Evolutionary conservation across 2,329 filamentous ascomycete genomes (phyloP), one percentile per base, ranked within the genome.

Genomic region (Aureobasidium sp.): DNA sequence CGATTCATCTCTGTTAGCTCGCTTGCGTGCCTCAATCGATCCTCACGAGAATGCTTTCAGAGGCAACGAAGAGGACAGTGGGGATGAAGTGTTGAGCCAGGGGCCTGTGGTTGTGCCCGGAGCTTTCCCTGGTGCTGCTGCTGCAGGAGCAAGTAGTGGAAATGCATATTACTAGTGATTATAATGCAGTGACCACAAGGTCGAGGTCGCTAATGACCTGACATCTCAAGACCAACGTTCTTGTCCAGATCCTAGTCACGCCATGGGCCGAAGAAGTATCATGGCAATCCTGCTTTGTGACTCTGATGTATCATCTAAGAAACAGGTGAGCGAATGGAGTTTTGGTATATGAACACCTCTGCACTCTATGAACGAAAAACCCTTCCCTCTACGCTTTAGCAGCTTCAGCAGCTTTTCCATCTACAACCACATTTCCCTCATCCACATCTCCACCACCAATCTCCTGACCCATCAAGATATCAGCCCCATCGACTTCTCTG

Each of bases 1-100:
- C 12, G 88, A 88, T 47, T 78, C 81, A 12, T 82, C 86, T 32
- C 77, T 83, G 0, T 76, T 97, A 12, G 69, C 77, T 10, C 75
- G 76, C 13, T 83, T 87, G 81, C 77, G 84, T 62, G 83, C 80
- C 20, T 81, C 82, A 4, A 80, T 80, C 4, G 80, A 82, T 62
- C 78, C 79, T 2, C 74, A 77, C 4, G 77, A 82, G 20, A 67
- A 55, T 5, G 69, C 65, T 1, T 78, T 76, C 52, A 66, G 70
- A 23, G 80, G 81, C 44, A 71, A 76, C 13, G 78, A 79, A 58
- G 79, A 79, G 23, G 74, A 73, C 46, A 78, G 75, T 63, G 78
- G 77, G 17, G 78, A 70, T 56, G 79, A 75, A 41, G 32, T 73
- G 6, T 67, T 63, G 36, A 67, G 63, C 1, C 64, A 61, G 17